A percentile compares a stretch with the other conserved stretches of the same genome.
These are phyloP conservation scores for Pleodorina starrii DNA, from an alignment of 139 green algal species.

Conservation along the genomic window DNA sequence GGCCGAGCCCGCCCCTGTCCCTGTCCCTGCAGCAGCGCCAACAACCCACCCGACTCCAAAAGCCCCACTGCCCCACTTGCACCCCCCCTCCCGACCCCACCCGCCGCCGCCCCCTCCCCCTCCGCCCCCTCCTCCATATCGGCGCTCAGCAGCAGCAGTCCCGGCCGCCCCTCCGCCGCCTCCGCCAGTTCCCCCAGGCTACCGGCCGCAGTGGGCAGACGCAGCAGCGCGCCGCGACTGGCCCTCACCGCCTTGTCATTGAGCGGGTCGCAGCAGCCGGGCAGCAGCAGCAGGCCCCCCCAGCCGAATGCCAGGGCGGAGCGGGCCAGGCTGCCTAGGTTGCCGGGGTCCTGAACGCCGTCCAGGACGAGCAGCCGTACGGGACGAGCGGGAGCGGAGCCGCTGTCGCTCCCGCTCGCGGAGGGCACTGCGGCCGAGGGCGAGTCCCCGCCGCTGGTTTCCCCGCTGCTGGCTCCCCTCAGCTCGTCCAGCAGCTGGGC, in stretches of 20 bases:
- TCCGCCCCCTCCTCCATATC: conserved; percentile 63
- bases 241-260: conserved; percentile 82
- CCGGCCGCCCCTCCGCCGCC: conserved; percentile 23
- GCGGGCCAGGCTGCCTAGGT: conserved; percentile 76
- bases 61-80: not conserved
- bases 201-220: conserved; percentile 41
- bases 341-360: conserved; percentile 78
- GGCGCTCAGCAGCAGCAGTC: conserved; percentile 70
- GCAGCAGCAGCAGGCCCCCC: conserved; percentile 81
- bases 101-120: not conserved
- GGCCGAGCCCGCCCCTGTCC: too few species aligned
- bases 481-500: not conserved
- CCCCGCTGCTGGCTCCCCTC: not conserved
- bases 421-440: too few species aligned
- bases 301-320: conserved; percentile 86
- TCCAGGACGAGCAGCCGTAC: conserved; percentile 80
- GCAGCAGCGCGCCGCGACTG: conserved; percentile 60
- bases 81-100: not conserved
- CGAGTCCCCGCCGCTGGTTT: not conserved
- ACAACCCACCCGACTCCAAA: not conserved
- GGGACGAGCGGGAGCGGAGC: not conserved
- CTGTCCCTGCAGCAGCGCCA: not conserved
- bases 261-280: conserved; percentile 84
- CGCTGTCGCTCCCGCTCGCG: not conserved
- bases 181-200: conserved; percentile 50